A percentile compares a stretch with the other conserved stretches of the same genome.
Conservation (phyloP, 768 basidiomycete genomes). For the Phlegmacium glaucopus region DNA sequence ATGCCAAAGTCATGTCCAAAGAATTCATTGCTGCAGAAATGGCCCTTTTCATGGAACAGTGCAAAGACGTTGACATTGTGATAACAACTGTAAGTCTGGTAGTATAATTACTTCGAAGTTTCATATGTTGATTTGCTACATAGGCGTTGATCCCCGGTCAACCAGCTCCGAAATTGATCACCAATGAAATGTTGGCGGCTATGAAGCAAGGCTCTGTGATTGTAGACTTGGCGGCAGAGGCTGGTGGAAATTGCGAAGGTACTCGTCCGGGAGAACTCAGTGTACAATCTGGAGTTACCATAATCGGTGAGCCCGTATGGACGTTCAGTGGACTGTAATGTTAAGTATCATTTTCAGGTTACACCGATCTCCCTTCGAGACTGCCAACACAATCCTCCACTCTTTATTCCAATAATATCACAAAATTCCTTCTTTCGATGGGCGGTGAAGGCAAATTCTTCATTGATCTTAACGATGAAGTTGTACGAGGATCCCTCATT, state of each 20-base stretch:
- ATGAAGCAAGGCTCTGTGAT: constrained; percentile 93
- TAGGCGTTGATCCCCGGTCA: constrained; percentile 84
- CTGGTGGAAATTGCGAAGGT: constrained; percentile 86
- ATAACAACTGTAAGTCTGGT: constrained; percentile 66
- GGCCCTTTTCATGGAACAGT: constrained; percentile 85
- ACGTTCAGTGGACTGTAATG: constrained; percentile 1
- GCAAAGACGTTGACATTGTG: constrained; percentile 86
- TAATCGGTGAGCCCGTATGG: constrained; percentile 54
- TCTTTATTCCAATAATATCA: constrained; percentile 88
- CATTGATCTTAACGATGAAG: constrained; percentile 79
- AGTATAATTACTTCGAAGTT: not conserved
- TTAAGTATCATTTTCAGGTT: constrained; percentile 42
- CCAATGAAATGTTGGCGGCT: constrained; percentile 80
- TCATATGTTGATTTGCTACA: not conserved
- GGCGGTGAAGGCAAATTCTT: constrained; percentile 59
- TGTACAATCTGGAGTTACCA: constrained; percentile 71
- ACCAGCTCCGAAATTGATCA: constrained; percentile 84
- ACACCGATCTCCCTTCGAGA: constrained; percentile 83
- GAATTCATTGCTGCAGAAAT: constrained; percentile 88
- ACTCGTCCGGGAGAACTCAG: constrained; percentile 74
- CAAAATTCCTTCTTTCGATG: constrained; percentile 84
- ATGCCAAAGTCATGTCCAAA: constrained; percentile 89
- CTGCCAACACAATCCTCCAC: constrained; percentile 88
- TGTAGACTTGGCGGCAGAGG: constrained; percentile 83
- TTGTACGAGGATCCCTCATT: constrained; percentile 77